phyloP scores from a whole-genome alignment of 306 rosid genomes.

The Castanea sativa region DNA sequence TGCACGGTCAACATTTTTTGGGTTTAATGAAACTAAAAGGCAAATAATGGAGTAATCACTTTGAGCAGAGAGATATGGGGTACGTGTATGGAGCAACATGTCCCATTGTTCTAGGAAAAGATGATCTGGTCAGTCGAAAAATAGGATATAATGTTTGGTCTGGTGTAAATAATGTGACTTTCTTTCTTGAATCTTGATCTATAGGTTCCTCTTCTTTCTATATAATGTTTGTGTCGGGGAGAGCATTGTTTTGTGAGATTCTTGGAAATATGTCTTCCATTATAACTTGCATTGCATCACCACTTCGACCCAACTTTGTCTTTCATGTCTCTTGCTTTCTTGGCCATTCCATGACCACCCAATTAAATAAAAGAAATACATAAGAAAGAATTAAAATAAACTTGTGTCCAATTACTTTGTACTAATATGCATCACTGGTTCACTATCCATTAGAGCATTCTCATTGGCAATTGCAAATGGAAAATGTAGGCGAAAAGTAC shows the following conservation, averaged over 20 bases:
- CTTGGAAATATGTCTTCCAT: neutral
- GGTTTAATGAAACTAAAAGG: neutral
- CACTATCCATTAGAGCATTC: no score
- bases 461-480: no score
- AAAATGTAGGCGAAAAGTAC: no score
- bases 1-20: no score
- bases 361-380: neutral
- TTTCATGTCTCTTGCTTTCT: neutral
- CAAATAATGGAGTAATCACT: neutral
- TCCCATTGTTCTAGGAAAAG: constrained; percentile 10
- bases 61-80: neutral
- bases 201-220: no score
- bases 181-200: no score
- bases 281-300: neutral
- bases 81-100: constrained; percentile 10
- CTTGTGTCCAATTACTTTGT: neutral
- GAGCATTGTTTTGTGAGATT: constrained; percentile 1
- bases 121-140: no score
- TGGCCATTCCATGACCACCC: neutral
- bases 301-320: constrained; percentile 11
- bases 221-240: constrained; percentile 5
- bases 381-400: neutral
- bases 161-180: no score
- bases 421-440: neutral
- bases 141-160: no score